phyloP scores from a whole-genome alignment of 768 basidiomycete genomes.

The Kwoniella dejecticola region DNA sequence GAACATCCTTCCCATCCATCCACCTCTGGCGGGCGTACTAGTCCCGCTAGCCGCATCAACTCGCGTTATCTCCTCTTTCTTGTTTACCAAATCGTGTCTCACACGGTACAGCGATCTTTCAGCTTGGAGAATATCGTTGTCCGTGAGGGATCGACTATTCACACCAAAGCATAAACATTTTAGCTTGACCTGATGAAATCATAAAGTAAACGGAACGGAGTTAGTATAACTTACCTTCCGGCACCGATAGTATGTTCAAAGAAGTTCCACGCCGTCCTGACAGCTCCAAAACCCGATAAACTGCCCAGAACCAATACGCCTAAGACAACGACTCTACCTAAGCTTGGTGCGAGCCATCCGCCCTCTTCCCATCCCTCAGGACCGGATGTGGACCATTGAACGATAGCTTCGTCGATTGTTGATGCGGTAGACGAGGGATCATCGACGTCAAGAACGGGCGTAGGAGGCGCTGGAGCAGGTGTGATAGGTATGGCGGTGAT shows the following conservation, averaged over 20 bases:
- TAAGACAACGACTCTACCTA: slow-evolving; percentile 51
- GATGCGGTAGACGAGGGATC: slow-evolving; percentile 20
- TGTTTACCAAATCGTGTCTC: slow-evolving; percentile 46
- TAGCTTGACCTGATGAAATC: not conserved
- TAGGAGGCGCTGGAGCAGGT: slow-evolving; percentile 7
- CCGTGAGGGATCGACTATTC: slow-evolving; percentile 35
- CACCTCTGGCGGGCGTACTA: slow-evolving; percentile 15
- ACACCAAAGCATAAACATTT: not conserved
- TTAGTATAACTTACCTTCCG: slow-evolving; percentile 29
- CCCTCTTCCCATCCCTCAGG: slow-evolving; percentile 45
- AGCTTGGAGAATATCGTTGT: slow-evolving; percentile 47
- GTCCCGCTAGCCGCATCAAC: slow-evolving; percentile 6
- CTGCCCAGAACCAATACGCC: slow-evolving; percentile 47
- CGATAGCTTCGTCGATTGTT: slow-evolving; percentile 32
- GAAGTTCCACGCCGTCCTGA: slow-evolving; percentile 51
- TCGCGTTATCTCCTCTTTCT: slow-evolving; percentile 37
- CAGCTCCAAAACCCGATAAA: slow-evolving; percentile 53
- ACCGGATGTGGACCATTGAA: slow-evolving; percentile 28
- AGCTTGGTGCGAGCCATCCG: slow-evolving; percentile 51
- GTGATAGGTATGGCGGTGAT: slow-evolving; percentile 37
- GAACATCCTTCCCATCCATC: slow-evolving; percentile 49
- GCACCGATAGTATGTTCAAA: slow-evolving; percentile 35
- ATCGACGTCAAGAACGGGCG: slow-evolving; percentile 6
- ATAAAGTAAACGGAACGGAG: not conserved
- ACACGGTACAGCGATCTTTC: slow-evolving; percentile 52